Evolutionary conservation across 495 filamentous ascomycete genomes (phyloP).

Genomic region (Talaromyces borbonicus): DNA sequence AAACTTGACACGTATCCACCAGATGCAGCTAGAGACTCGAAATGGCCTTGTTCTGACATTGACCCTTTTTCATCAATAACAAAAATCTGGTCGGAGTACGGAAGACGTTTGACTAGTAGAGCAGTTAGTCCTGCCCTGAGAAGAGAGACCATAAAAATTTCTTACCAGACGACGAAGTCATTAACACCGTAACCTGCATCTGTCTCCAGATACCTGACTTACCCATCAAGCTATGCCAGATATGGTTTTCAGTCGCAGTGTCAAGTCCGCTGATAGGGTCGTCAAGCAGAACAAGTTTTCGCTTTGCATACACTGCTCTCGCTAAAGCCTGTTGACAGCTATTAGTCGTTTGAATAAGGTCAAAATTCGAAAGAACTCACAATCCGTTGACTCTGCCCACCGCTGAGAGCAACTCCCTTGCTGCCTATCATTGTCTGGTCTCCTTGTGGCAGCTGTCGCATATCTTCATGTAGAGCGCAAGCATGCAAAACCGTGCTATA

Average conservation of each 20-base stretch:
- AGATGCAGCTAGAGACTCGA: conserved; percentile 30
- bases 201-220: conserved; percentile 42
- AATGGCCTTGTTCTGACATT: conserved; percentile 43
- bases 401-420: conserved; percentile 54
- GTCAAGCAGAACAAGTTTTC: conserved; percentile 45
- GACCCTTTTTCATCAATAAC: conserved; percentile 35
- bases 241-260: conserved; percentile 46
- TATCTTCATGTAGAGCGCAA: conserved; percentile 50
- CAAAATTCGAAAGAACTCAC: conserved; percentile 16
- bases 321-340: conserved; percentile 33
- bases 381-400: conserved; percentile 59
- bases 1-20: conserved; percentile 44
- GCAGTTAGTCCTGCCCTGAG: background rate
- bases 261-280: conserved; percentile 55
- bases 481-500: conserved; percentile 55
- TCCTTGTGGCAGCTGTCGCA: conserved; percentile 42
- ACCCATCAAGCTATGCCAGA: conserved; percentile 49
- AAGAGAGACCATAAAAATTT: background rate
- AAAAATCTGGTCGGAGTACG: conserved; percentile 43
- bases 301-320: conserved; percentile 46
- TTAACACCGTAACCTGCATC: conserved; percentile 38
- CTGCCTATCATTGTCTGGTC: conserved; percentile 54
- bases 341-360: background rate
- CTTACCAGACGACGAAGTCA: conserved; percentile 40
- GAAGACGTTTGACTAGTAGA: conserved; percentile 32